Conservation (phyloP, 2,329 filamentous ascomycete genomes). For the Stagonosporopsis rhizophila region DNA sequence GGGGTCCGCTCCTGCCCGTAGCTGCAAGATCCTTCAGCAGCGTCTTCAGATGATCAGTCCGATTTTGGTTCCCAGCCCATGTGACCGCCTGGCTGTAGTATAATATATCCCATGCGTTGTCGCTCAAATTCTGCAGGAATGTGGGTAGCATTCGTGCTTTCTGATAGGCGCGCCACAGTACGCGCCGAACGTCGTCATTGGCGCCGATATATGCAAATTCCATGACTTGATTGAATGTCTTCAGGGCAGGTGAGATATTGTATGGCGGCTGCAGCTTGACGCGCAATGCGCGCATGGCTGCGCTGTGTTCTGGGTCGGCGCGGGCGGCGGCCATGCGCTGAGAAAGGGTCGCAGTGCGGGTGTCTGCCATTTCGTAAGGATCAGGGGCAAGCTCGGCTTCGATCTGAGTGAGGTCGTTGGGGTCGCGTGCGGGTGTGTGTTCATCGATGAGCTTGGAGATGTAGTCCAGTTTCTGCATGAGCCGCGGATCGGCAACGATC, state of each 20-base stretch:
- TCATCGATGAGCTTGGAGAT: slow-evolving; percentile 38
- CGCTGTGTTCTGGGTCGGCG: slow-evolving; percentile 40
- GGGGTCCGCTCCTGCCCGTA: slow-evolving; percentile 44
- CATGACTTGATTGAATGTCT: slow-evolving; percentile 46
- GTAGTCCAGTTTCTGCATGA: slow-evolving; percentile 43
- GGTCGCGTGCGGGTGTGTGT: not conserved
- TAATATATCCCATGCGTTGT: slow-evolving; percentile 49
- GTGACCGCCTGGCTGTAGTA: slow-evolving; percentile 49
- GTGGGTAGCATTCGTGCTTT: slow-evolving; percentile 43
- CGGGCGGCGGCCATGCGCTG: slow-evolving; percentile 36
- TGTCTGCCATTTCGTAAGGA: slow-evolving; percentile 33
- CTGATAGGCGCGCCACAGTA: slow-evolving; percentile 46
- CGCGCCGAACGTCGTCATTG: slow-evolving; percentile 45
- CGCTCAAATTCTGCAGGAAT: slow-evolving; percentile 40
- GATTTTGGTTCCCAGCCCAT: slow-evolving; percentile 45
- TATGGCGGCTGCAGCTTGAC: slow-evolving; percentile 42
- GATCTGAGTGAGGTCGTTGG: slow-evolving; percentile 25
- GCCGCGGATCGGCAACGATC: slow-evolving; percentile 44
- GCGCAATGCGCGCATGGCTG: slow-evolving; percentile 35
- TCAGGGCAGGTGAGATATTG: slow-evolving; percentile 41
- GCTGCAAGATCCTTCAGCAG: slow-evolving; percentile 40
- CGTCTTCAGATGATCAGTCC: slow-evolving; percentile 37
- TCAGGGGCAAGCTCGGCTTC: slow-evolving; percentile 38
- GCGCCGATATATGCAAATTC: slow-evolving; percentile 46
- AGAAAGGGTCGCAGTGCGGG: slow-evolving; percentile 32